Base-by-base conservation (phyloP, 306 rosid species). In the Vigna unguiculata region DNA sequence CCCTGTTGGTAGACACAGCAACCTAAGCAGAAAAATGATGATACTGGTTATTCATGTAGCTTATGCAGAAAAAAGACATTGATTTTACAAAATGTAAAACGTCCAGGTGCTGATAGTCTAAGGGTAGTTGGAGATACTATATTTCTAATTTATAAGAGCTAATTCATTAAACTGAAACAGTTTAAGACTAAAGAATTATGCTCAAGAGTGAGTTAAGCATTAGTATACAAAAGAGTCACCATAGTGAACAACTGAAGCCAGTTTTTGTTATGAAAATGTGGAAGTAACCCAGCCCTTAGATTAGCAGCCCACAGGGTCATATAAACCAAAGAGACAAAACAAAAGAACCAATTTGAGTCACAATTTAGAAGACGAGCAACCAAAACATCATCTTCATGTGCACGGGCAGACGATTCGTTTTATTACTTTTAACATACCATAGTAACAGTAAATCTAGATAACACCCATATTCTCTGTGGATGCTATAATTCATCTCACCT, bases 401-500 rank as follows among this genome's bases (percentile, higher is more conserved):
- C 38, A 71, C 53, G 15, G 58, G 28, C 46, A 38, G 22, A 59
- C 20, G 30, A 72, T 64, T 72, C 61, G 6, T 25, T 57, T 30
- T 41, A 72, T 54, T 65, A 72, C 22, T 73, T 65, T 45, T 65
- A 24, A 4, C 21, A 63, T 19, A 30, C 52, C 45, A 48, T 4
- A 55, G 51, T 64, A 24, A 25, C 71, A 47, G 4, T 60, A 81
- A 60, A 36, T 25, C 32, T 69, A 74, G 52, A n/a, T 45, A 49
- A 55, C 43, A 67, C 9, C 38, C 11, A 21, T 17, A 24, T 47
- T 70, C 16, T 51, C 16, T 54, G 19, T n/a, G 1, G 22, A 43
- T 30, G 54, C 72, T n/a, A 81, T 25, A 69, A 83, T 69, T 48
- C 9, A 83, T 70, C 88, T 71, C 40, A 93, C 98, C 96, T 94